These are phyloP conservation scores for Fusarium dlaminii DNA, from an alignment of 2,329 filamentous ascomycete genomes.

Conservation along the genomic window DNA sequence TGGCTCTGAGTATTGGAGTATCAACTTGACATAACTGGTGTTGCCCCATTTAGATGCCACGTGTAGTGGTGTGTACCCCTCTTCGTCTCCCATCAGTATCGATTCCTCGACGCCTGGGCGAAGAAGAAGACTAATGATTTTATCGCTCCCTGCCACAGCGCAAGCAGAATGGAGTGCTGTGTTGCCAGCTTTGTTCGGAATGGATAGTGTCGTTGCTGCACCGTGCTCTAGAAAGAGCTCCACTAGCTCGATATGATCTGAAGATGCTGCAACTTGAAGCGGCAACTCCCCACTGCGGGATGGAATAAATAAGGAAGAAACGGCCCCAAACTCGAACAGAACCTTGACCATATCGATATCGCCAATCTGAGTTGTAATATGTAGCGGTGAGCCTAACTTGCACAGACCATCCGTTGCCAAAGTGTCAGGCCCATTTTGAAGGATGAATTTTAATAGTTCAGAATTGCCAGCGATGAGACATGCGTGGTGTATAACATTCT, in stretches of 20 bases:
- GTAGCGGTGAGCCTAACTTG: fast-evolving
- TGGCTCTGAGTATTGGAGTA: background rate
- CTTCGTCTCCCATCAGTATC: fast-evolving
- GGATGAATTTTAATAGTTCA: background rate
- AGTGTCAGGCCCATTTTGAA: background rate
- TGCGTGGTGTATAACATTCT: background rate
- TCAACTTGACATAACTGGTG: background rate
- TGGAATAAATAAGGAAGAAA: background rate
- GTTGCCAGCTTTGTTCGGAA: fast-evolving
- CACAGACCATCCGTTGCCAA: fast-evolving
- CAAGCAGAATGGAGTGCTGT: fast-evolving
- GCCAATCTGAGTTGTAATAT: fast-evolving
- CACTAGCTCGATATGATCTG: fast-evolving
- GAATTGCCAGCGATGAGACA: fast-evolving
- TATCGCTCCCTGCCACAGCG: fast-evolving
- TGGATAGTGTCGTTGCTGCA: fast-evolving
- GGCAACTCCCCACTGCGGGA: background rate
- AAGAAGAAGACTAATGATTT: background rate
- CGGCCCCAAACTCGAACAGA: background rate
- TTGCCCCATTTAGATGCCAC: fast-evolving
- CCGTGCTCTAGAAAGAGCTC: background rate
- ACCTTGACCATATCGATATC: background rate
- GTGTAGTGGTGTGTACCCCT: fast-evolving
- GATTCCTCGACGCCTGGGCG: fast-evolving
- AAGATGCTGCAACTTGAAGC: fast-evolving